These are phyloP conservation scores for Camelina neglecta DNA, from an alignment of 345 rosid species.

Conservation along the genomic window DNA sequence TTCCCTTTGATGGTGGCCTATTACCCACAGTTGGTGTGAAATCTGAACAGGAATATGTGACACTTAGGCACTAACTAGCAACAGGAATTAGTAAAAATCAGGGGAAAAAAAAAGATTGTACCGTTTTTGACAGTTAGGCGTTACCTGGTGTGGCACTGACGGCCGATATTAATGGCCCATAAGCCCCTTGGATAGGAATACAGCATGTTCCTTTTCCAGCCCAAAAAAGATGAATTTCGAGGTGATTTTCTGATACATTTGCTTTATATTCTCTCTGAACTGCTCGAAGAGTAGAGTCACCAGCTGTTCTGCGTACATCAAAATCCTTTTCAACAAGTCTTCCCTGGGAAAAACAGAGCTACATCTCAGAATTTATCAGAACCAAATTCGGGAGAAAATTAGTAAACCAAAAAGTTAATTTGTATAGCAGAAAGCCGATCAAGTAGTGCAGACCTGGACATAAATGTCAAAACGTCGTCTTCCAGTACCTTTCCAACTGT, in stretches of 20 bases:
- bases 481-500: constrained; percentile 51
- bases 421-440: not conserved
- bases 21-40: constrained; percentile 66
- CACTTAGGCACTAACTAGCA: constrained; percentile 3
- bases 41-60: constrained; percentile 48
- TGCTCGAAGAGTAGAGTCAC: constrained; percentile 46
- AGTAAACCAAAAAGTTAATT: not conserved
- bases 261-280: constrained; percentile 33
- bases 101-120: not conserved
- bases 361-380: constrained; percentile 8
- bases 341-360: constrained; percentile 43
- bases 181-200: constrained; percentile 48
- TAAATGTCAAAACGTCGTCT: constrained; percentile 58
- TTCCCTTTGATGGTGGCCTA: constrained; percentile 47
- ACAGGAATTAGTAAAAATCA: not conserved
- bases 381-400: not conserved
- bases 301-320: constrained; percentile 52
- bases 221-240: constrained; percentile 49
- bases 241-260: constrained; percentile 43
- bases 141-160: constrained; percentile 69
- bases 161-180: constrained; percentile 54
- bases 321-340: constrained; percentile 54
- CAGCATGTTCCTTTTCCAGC: constrained; percentile 52
- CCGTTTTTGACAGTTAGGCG: not conserved
- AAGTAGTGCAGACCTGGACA: constrained; percentile 49